Percentiles rank a stretch among this genome's conserved stretches.
These are phyloP conservation scores for Alternaria sp. DNA, from an alignment of 2,329 filamentous ascomycete genomes.

Conservation along the genomic window DNA sequence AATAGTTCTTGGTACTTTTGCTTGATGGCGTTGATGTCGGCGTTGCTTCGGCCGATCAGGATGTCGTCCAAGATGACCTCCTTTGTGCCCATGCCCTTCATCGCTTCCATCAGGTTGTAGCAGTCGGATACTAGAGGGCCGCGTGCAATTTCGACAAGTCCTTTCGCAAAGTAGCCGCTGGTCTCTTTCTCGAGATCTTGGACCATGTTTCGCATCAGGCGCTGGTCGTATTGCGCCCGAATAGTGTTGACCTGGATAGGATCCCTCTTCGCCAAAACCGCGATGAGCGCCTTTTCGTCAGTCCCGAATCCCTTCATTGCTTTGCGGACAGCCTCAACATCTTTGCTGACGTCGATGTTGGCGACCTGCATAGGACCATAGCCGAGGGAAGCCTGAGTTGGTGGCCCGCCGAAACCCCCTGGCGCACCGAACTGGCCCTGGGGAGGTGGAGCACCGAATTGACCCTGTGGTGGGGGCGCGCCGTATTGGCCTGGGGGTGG, in stretches of 20 bases:
- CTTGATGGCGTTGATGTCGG: slow-evolving; percentile 88
- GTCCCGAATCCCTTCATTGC: slow-evolving; percentile 97
- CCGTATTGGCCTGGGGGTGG: slow-evolving; percentile 26
- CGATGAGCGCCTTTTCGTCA: slow-evolving; percentile 79
- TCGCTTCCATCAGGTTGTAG: slow-evolving; percentile 71
- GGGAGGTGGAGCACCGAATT: slow-evolving; percentile 47
- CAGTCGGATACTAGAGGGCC: slow-evolving; percentile 83
- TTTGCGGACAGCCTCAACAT: slow-evolving; percentile 74
- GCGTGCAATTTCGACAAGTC: slow-evolving; percentile 74
- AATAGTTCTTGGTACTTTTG: slow-evolving; percentile 73
- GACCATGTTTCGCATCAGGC: slow-evolving; percentile 70
- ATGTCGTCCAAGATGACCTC: slow-evolving; percentile 86
- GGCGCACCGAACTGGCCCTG: slow-evolving; percentile 29
- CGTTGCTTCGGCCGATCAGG: slow-evolving; percentile 81
- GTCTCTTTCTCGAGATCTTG: slow-evolving; percentile 81
- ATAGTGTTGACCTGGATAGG: slow-evolving; percentile 74
- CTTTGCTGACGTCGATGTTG: slow-evolving; percentile 67
- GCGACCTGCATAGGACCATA: slow-evolving; percentile 71
- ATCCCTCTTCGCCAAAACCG: slow-evolving; percentile 73
- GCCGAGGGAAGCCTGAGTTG: slow-evolving; percentile 65
- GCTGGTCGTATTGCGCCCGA: slow-evolving; percentile 67
- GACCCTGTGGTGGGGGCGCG: slow-evolving; percentile 25
- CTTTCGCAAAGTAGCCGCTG: slow-evolving; percentile 72
- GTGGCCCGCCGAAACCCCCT: slow-evolving; percentile 47
- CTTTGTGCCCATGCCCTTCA: slow-evolving; percentile 84